Percentiles rank a stretch among this genome's conserved stretches.
Evolutionary conservation across 1,139 yeast species (phyloP).

Genomic region (Sugiyamaella castrensis): DNA sequence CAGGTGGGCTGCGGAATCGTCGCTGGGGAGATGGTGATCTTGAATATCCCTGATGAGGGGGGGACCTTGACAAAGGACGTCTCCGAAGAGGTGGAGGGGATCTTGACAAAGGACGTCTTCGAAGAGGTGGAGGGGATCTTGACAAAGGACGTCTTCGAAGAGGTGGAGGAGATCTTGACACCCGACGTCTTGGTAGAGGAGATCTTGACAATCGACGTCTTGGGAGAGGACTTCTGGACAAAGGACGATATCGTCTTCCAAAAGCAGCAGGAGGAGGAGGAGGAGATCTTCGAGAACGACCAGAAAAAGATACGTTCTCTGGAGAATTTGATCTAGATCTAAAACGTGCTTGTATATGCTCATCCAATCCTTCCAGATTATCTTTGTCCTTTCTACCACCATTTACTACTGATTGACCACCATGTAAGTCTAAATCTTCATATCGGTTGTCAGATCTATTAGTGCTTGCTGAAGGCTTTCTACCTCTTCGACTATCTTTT

Average conservation of each 20-base stretch:
- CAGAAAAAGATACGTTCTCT: too few species aligned
- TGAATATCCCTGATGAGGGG: neutral
- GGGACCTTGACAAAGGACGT: conserved; percentile 2
- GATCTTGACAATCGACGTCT: neutral
- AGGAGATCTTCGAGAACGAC: too few species aligned
- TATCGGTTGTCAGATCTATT: too few species aligned
- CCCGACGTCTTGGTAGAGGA: neutral
- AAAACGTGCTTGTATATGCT: neutral
- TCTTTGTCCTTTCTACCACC: neutral
- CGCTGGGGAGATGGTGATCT: neutral
- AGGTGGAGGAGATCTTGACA: neutral
- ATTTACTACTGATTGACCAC: too few species aligned
- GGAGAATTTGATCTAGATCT: neutral
- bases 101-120: neutral
- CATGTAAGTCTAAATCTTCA: too few species aligned
- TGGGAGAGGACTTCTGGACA: neutral
- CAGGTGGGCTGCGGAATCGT: neutral
- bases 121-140: neutral
- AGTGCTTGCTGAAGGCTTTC: too few species aligned
- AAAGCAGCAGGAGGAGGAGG: neutral
- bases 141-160: neutral
- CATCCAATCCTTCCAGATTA: too few species aligned
- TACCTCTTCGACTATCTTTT: too few species aligned
- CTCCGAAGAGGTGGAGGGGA: conserved; percentile 1
- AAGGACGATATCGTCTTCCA: neutral